These are phyloP conservation scores for Sclerotinia nivalis DNA, from an alignment of 2,329 filamentous ascomycete species.

Conservation along the genomic window DNA sequence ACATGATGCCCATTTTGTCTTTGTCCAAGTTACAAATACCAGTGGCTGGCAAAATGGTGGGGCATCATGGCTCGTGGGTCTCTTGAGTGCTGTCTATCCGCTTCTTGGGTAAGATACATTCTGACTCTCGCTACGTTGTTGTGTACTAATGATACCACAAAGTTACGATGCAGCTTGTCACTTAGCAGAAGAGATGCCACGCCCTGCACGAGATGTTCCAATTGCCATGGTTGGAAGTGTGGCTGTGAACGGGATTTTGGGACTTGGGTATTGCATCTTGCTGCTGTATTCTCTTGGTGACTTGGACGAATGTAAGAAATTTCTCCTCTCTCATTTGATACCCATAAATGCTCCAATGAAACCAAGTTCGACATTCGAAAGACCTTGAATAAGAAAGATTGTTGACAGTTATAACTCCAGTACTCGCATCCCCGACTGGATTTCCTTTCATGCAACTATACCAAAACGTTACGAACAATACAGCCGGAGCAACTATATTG, in stretches of 20 bases:
- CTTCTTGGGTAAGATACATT: slow-evolving; percentile 39
- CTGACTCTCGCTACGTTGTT: neutral
- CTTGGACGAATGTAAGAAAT: slow-evolving; percentile 37
- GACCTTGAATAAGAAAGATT: neutral
- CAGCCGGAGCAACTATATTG: slow-evolving; percentile 9
- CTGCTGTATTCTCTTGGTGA: slow-evolving; percentile 48
- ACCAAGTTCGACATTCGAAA: neutral
- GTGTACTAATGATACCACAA: neutral
- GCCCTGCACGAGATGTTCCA: slow-evolving; percentile 45
- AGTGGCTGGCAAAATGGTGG: slow-evolving; percentile 49
- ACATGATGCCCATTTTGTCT: slow-evolving; percentile 47
- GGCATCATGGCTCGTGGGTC: slow-evolving; percentile 50
- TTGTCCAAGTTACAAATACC: slow-evolving; percentile 48
- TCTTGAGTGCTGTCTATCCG: slow-evolving; percentile 46
- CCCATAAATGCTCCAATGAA: neutral
- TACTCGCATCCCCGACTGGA: slow-evolving; percentile 47
- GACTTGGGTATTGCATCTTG: slow-evolving; percentile 46
- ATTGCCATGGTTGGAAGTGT: slow-evolving; percentile 49
- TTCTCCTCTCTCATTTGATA: neutral
- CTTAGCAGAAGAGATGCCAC: slow-evolving; percentile 51
- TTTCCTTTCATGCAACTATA: slow-evolving; percentile 51
- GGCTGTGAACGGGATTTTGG: slow-evolving; percentile 49
- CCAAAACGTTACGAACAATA: slow-evolving; percentile 43
- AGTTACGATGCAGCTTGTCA: slow-evolving; percentile 49
- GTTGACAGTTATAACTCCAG: neutral